Conservation (phyloP, 1,284 basidiomycete genomes). For the Meripilus lineatus region DNA sequence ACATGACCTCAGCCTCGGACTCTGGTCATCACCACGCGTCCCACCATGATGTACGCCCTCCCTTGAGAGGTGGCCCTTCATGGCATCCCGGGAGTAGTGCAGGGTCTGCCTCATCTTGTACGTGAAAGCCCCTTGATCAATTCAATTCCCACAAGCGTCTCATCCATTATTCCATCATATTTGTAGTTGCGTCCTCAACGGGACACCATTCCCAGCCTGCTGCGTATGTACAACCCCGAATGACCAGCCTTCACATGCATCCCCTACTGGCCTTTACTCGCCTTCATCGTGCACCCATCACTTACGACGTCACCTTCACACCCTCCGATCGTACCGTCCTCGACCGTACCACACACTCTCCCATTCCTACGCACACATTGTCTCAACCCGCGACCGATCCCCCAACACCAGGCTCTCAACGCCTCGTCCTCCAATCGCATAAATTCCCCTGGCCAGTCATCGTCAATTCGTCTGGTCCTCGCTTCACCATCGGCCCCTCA, state of each 20-base stretch:
- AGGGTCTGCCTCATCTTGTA: slow-evolving; percentile 28
- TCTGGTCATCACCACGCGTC: slow-evolving; percentile 21
- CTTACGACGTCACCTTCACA: slow-evolving; percentile 54
- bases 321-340: slow-evolving; percentile 56
- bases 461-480: slow-evolving; percentile 31
- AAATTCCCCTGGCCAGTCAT: slow-evolving; percentile 60
- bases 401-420: slow-evolving; percentile 36
- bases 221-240: slow-evolving; percentile 35
- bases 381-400: slow-evolving; percentile 63
- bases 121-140: slow-evolving; percentile 13
- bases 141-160: slow-evolving; percentile 3
- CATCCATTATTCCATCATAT: slow-evolving; percentile 1
- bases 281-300: slow-evolving; percentile 51
- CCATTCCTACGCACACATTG: slow-evolving; percentile 55
- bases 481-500: slow-evolving; percentile 28
- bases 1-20: slow-evolving; percentile 24
- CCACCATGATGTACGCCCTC: slow-evolving; percentile 30
- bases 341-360: slow-evolving; percentile 46
- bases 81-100: slow-evolving; percentile 39
- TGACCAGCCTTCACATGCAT: slow-evolving; percentile 50
- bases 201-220: slow-evolving; percentile 20
- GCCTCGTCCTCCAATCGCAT: slow-evolving; percentile 51
- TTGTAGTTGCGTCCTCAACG: slow-evolving; percentile 9
- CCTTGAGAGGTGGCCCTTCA: slow-evolving; percentile 35
- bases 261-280: slow-evolving; percentile 53